Conservation (phyloP, 2,329 filamentous ascomycete genomes). For the Scytalidium lignicola region DNA sequence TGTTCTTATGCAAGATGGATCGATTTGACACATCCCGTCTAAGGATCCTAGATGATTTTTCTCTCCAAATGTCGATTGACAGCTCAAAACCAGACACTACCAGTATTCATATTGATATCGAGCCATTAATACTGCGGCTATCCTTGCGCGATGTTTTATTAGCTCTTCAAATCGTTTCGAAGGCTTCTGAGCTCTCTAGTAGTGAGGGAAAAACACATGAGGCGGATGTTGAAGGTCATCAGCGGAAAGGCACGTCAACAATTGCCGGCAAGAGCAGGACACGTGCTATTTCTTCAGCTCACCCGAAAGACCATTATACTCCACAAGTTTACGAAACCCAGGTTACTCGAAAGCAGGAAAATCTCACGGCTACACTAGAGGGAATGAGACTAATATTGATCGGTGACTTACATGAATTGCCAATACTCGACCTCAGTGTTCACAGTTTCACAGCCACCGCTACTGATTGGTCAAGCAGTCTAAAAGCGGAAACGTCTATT, state of each 20-base stretch:
- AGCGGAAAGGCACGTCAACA: neutral
- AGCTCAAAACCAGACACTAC: conserved; percentile 57
- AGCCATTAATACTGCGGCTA: conserved; percentile 83
- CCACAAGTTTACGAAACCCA: conserved; percentile 35
- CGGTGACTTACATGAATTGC: conserved; percentile 91
- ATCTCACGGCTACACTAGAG: conserved; percentile 79
- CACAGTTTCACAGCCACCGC: conserved; percentile 83
- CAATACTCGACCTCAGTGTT: conserved; percentile 87
- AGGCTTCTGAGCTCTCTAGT: conserved; percentile 81
- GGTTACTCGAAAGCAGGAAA: conserved; percentile 53
- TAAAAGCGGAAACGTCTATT: conserved; percentile 84
- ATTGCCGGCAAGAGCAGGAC: neutral
- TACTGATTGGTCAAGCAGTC: conserved; percentile 82
- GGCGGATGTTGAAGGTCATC: neutral
- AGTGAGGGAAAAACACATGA: conserved; percentile 38
- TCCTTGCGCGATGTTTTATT: conserved; percentile 93
- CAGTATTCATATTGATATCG: conserved; percentile 80
- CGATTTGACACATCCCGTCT: conserved; percentile 86
- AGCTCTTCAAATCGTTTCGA: conserved; percentile 85
- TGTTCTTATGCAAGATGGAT: conserved; percentile 99
- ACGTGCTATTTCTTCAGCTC: neutral
- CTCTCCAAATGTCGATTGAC: conserved; percentile 83
- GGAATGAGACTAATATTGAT: conserved; percentile 91
- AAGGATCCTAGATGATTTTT: conserved; percentile 95
- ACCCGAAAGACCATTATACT: neutral